These are phyloP conservation scores for Tylopilus orsonianus DNA, from an alignment of 1,284 basidiomycete species.

Conservation along the genomic window DNA sequence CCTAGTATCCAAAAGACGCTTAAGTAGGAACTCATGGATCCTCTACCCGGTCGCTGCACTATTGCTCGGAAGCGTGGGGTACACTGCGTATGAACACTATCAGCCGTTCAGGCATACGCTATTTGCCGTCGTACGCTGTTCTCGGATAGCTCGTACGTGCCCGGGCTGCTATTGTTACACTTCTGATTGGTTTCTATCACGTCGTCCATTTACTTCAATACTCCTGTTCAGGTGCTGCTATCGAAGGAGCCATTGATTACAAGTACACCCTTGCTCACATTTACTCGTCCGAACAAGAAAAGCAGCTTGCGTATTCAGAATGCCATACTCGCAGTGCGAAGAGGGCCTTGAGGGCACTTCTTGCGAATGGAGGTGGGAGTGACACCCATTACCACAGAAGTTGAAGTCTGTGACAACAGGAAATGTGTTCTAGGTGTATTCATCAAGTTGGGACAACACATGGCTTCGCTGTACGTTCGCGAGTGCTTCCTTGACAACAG, in stretches of 20 bases:
- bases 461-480: constrained; percentile 61
- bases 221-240: constrained; percentile 52
- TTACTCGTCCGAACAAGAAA: constrained; percentile 58
- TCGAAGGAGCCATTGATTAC: constrained; percentile 78
- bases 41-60: constrained; percentile 24
- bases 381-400: background rate
- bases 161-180: background rate
- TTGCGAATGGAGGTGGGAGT: constrained; percentile 79
- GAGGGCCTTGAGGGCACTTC: constrained; percentile 74
- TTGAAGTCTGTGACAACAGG: background rate
- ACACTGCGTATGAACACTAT: constrained; percentile 56
- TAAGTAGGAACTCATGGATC: constrained; percentile 20
- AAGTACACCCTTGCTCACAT: constrained; percentile 69
- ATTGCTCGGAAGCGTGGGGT: constrained; percentile 39
- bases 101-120: constrained; percentile 64
- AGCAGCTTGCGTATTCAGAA: constrained; percentile 60
- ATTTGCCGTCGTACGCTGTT: constrained; percentile 72
- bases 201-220: background rate
- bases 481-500: background rate
- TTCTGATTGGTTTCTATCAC: constrained; percentile 1
- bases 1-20: constrained; percentile 7
- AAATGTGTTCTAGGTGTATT: constrained; percentile 62
- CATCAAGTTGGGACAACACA: constrained; percentile 92
- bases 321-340: constrained; percentile 83
- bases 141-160: constrained; percentile 59